These are phyloP conservation scores for Artemisia argyi DNA, from an alignment of 129 eudicot species.

Conservation along the genomic window DNA sequence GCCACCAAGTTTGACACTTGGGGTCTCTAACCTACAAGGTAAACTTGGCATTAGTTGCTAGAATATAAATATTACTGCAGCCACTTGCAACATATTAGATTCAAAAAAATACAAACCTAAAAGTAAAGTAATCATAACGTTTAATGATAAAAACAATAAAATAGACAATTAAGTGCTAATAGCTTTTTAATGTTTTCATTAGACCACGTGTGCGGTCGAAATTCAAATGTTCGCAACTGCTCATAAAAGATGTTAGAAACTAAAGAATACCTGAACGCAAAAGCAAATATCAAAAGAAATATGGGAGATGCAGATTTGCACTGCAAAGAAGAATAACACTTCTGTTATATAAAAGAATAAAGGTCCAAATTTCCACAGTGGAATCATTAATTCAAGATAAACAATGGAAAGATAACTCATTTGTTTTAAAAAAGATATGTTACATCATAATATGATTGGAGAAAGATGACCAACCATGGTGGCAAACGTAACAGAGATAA, in stretches of 20 bases:
- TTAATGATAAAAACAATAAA: neutral
- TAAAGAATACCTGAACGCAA: slow-evolving; percentile 83
- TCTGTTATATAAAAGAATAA: too few species aligned
- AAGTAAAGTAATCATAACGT: neutral
- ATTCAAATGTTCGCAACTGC: too few species aligned
- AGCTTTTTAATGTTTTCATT: too few species aligned
- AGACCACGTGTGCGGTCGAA: too few species aligned
- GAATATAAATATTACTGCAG: neutral
- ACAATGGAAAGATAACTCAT: slow-evolving; percentile 2
- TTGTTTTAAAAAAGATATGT: slow-evolving; percentile 1
- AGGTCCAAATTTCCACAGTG: neutral
- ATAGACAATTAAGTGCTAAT: too few species aligned
- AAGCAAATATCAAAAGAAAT: slow-evolving; percentile 92
- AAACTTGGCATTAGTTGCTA: slow-evolving; percentile 17
- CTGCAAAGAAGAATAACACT: slow-evolving; percentile 36
- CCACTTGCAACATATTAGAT: too few species aligned
- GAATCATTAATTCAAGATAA: slow-evolving; percentile 5
- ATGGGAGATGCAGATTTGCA: slow-evolving; percentile 97
- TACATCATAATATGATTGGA: slow-evolving; percentile 7
- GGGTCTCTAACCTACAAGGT: slow-evolving; percentile 85
- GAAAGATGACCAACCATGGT: slow-evolving; percentile 79
- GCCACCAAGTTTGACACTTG: slow-evolving; percentile 80
- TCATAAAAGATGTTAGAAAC: slow-evolving; percentile 2
- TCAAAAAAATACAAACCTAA: too few species aligned
- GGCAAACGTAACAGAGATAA: slow-evolving; percentile 95